Evolutionary conservation across 1,284 basidiomycete genomes (phyloP), one percentile per base, ranked within the genome.

Genomic region (Rhodotorula mucilaginosa): DNA sequence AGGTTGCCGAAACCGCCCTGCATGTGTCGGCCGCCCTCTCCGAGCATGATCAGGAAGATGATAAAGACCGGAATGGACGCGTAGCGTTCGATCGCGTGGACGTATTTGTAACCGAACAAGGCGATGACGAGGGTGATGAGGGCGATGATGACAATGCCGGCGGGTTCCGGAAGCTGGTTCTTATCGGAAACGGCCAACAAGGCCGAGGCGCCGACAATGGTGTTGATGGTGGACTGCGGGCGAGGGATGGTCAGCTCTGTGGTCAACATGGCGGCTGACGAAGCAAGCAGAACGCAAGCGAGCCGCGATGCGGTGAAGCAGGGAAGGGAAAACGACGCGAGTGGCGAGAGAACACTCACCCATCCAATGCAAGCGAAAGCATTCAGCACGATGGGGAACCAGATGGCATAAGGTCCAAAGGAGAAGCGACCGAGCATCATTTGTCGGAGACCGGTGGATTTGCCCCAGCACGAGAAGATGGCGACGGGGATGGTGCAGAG

Each of bases 61-160:
- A 93, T 21, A 44, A 93, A 79, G 47, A 93, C 87, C 0, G 92
- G 92, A 31, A 91, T 83, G 89, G 91, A 93, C 6, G 89, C 84
- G 7, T 89, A 77, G 12, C 88, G 86, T 78, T 92, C 91, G 75
- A 90, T 91, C 3, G 74, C 64, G 73, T 84, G 84, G 13, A 85
- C 80, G 52, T 83, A 76, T 31, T 80, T 80, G 65, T 85, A 83
- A 6, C 84, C 83, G 68, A 81, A 81, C 59, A 85, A 84, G 29
- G 83, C 84, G 60, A 85, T 80, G 73, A 82, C 70, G 49, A 83
- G 74, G 0, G 82, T 81, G 60, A 83, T 74, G 47, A 82, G 49
- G 21, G 80, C 69, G 51, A 82, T 80, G 61, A 82, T 79, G 19
- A 82, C 79, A 57, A 74, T 77, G 19, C 73, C 73, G 66, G 61